These are phyloP conservation scores for Glonium stellatum DNA, from an alignment of 495 filamentous ascomycete species.

Conservation along the genomic window DNA sequence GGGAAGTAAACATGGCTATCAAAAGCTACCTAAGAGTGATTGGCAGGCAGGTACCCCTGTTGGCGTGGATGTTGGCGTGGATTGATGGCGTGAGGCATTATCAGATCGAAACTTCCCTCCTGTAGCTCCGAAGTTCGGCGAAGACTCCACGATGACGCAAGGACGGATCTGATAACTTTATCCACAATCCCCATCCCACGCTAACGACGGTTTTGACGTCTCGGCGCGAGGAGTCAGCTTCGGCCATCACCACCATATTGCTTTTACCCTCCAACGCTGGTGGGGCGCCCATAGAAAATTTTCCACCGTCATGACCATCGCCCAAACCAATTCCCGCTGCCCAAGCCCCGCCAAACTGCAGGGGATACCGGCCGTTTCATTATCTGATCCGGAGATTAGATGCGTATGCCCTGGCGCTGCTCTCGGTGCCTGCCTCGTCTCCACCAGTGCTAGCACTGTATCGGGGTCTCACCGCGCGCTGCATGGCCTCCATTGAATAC, in stretches of 20 bases:
- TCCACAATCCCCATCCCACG: not conserved
- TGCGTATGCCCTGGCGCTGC: not conserved
- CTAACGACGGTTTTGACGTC: not conserved
- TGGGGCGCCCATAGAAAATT: not conserved
- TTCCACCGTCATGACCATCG: constrained; percentile 1
- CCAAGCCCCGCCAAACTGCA: not conserved
- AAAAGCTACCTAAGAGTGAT: too few relatives aligned
- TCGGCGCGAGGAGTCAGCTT: too few relatives aligned
- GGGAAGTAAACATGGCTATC: too few relatives aligned
- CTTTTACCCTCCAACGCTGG: not conserved
- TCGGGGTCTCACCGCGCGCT: not conserved
- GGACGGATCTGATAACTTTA: constrained; percentile 6
- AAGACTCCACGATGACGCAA: not conserved
- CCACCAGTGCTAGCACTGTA: not conserved
- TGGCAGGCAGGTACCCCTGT: not conserved
- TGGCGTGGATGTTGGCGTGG: too few relatives aligned
- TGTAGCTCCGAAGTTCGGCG: constrained; percentile 1
- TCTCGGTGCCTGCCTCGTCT: too few relatives aligned
- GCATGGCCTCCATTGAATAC: not conserved
- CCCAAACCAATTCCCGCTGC: too few relatives aligned
- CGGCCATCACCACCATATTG: not conserved
- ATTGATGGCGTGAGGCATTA: not conserved
- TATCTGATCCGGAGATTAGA: constrained; percentile 11
- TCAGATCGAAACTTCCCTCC: not conserved
- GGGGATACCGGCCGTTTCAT: too few relatives aligned